Base-by-base conservation (phyloP, 352 stramenopile genomes). In the Phytophthora multivora region DNA sequence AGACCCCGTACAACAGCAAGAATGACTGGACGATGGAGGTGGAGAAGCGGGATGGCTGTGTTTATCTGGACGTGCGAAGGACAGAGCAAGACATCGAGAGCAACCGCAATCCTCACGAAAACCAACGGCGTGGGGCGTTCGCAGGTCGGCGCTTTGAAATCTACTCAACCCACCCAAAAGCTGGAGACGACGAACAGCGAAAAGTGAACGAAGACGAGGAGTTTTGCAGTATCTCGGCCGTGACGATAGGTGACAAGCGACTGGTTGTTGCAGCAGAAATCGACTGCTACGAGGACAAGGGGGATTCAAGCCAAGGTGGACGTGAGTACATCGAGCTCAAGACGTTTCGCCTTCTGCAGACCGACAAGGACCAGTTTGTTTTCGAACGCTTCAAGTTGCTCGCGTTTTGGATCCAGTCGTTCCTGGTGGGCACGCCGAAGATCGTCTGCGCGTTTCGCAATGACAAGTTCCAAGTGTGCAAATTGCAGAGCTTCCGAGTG, bases 401-500 rank as follows among this genome's bases (percentile, higher is more conserved):
- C 5, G 79, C 80, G n/a, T 91, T 91, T 59, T 93, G 85, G 85
- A 91, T 93, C 55, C 85, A 93, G 65, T 93, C 85, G 28, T 93
- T 87, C 33, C 31, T 93, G 16, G 82, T 91, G 11, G 85, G 85
- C 6, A 85, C 81, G 8, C 80, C 80, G 10, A 79, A 68, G 36
- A 90, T 93, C 50, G 79, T 90, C 35, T 90, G 78, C 26, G 85
- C 79, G 28, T 93, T 93, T 61, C 80, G 85, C 36, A 63, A 80
- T 49, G 80, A 90, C 41, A 52, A 75, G 6, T 93, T 89, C 51
- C 33, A 74, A 42, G 62, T 91, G 16, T 50, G 61, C 13, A 91
- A 93, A 42, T 59, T 90, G 15, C 82, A 91, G 60, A 86, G 53
- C 1, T 91, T 93, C 39, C 57, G 58, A 15, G 90, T 84, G 19